Conservation (phyloP, 1,284 basidiomycete genomes). For the Sanghuangporus baumii region DNA sequence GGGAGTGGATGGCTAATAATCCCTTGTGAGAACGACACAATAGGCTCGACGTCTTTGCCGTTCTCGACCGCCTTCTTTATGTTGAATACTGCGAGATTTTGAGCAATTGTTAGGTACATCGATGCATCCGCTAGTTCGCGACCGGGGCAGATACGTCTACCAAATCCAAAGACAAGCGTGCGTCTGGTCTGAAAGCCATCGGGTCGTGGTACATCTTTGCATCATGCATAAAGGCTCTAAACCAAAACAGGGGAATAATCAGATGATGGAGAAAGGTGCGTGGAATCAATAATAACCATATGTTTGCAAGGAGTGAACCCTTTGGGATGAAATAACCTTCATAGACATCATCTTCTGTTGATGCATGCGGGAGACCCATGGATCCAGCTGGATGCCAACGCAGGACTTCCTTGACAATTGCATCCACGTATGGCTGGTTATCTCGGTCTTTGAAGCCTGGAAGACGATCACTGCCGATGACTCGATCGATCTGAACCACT, state of each 20-base stretch:
- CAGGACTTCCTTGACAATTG: constrained; percentile 36
- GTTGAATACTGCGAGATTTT: constrained; percentile 16
- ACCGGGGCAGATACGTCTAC: constrained; percentile 17
- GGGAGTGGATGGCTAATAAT: constrained; percentile 7
- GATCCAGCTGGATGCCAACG: constrained; percentile 31
- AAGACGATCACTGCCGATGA: constrained; percentile 34
- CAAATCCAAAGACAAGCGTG: constrained; percentile 12
- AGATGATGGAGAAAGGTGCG: background rate
- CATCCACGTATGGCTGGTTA: constrained; percentile 35
- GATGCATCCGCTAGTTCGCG: constrained; percentile 15
- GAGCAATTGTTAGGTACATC: constrained; percentile 16
- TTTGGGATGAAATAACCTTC: constrained; percentile 19
- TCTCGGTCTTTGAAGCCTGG: constrained; percentile 35
- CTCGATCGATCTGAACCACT: constrained; percentile 27
- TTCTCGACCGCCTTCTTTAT: constrained; percentile 12
- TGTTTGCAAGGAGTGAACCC: constrained; percentile 15
- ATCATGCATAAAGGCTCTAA: constrained; percentile 13
- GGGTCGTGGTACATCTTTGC: constrained; percentile 22
- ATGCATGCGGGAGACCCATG: constrained; percentile 19
- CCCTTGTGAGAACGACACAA: background rate
- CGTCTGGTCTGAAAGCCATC: constrained; percentile 25
- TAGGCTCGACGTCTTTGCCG: background rate
- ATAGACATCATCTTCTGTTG: constrained; percentile 16
- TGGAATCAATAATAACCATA: constrained; percentile 1
- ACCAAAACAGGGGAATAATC: background rate